Conservation (phyloP, 75 land plant species). For the Pinus tabuliformis region DNA sequence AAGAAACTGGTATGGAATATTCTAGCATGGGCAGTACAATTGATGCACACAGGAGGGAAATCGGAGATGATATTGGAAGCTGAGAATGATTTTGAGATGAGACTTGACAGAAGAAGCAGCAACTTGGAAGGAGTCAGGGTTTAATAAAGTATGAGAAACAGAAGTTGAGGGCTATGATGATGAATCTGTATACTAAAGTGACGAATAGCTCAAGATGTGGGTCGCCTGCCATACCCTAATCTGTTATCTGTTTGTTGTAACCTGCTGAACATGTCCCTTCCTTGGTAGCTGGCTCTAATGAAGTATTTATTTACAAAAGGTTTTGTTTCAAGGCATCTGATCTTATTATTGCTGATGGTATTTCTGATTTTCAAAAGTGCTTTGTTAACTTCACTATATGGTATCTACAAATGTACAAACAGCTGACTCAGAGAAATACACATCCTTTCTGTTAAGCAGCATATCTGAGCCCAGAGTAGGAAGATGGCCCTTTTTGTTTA, state of each 20-base stretch:
- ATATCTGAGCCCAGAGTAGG: constrained; percentile 87
- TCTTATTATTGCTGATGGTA: constrained; percentile 13
- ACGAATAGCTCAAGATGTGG: constrained; percentile 20
- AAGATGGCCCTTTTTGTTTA: constrained; percentile 84
- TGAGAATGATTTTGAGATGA: not conserved
- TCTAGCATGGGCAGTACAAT: not conserved
- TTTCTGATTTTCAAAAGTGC: constrained; percentile 1
- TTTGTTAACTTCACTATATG: not conserved
- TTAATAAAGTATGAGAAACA: constrained; percentile 87
- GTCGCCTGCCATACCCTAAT: constrained; percentile 53
- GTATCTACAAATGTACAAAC: constrained; percentile 53
- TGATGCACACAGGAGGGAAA: not conserved
- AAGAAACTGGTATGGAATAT: constrained; percentile 18
- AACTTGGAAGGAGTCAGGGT: constrained; percentile 92
- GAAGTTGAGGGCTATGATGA: constrained; percentile 64
- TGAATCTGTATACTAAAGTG: constrained; percentile 22
- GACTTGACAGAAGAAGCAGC: constrained; percentile 38
- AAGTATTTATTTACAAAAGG: constrained; percentile 36
- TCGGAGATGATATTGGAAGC: constrained; percentile 10
- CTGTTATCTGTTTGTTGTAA: constrained; percentile 48
- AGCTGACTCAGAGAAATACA: constrained; percentile 81
- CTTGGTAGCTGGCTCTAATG: not conserved
- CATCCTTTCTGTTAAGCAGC: constrained; percentile 95
- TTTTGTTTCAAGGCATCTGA: constrained; percentile 15
- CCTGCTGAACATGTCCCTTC: constrained; percentile 10